Evolutionary conservation across 1,284 basidiomycete species (phyloP), one percentile per base, ranked within the genome.

Genomic region (Marasmius fiardii): DNA sequence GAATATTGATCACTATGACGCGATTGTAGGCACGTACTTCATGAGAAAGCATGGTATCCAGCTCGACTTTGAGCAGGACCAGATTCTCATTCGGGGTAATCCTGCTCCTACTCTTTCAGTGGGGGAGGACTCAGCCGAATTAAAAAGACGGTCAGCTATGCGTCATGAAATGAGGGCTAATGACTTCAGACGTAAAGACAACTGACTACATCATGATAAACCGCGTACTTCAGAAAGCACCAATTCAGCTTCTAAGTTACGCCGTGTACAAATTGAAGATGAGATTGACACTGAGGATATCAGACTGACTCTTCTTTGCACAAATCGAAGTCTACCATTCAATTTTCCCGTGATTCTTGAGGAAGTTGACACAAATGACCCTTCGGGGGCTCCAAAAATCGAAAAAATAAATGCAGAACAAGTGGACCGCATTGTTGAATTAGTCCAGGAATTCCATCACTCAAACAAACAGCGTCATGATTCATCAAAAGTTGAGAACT

Each of bases 11-110:
- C n/a, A n/a, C n/a, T n/a, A n/a, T n/a, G n/a, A n/a, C n/a, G n/a
- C n/a, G n/a, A n/a, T n/a, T 1, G 54, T 72, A 1, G 70, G 70
- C 2, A 66, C 67, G 0, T 63, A 64, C 5, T 71, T 68, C 59
- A 61, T 70, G 51, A 28, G 48, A 8, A 37, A 60, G 41, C 53
- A 65, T 47, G 54, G 61, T 1, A 60, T 70, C 1, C 18, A 59
- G 1, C 51, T 72, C 0, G 67, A 70, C 53, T 68, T 73, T 49
- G 52, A 63, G 28, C 45, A 56, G 3, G 28, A 61, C 26, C 51
- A 33, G 1, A 61, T 68, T 10, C 12, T 21, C 0, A 51, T 64
- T 3, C 41, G 44, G 0, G 56, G 55, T 2, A 37, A 54, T 10
- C 23, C 45, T 2, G 21, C 62, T 0, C 50, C 57, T 3, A 59